Evolutionary conservation across 805 yeast genomes (phyloP).

Genomic region (Monosporozyma servazzii): DNA sequence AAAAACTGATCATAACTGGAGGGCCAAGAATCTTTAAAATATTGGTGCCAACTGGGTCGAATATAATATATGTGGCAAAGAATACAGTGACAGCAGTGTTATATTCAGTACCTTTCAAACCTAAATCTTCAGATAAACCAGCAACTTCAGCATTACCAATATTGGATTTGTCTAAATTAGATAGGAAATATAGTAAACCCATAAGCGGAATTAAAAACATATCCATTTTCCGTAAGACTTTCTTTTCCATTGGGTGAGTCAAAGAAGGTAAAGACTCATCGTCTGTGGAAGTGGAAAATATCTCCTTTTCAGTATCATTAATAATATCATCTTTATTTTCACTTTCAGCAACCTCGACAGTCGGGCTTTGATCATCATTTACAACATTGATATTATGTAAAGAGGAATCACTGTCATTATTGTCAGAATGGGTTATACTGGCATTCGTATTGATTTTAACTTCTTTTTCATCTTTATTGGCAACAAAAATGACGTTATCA

Average conservation of each 20-base stretch:
- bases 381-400: neutral
- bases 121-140: conserved; percentile 37
- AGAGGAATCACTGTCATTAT: neutral
- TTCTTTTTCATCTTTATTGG: neutral
- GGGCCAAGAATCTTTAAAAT: conserved; percentile 32
- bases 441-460: neutral
- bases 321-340: neutral
- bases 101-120: conserved; percentile 33
- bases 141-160: conserved; percentile 53
- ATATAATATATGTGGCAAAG: conserved; percentile 37
- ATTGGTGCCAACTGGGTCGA: conserved; percentile 34
- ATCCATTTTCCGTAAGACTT: conserved; percentile 36
- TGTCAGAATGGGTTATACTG: neutral
- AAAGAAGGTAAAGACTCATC: conserved; percentile 22
- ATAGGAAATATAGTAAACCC: conserved; percentile 35
- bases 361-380: neutral
- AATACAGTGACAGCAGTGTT: conserved; percentile 38
- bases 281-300: conserved; percentile 17
- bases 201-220: conserved; percentile 36
- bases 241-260: conserved; percentile 26
- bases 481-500: conserved; percentile 5
- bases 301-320: conserved; percentile 11
- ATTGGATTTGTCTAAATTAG: conserved; percentile 46
- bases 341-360: neutral
- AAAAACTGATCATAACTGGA: conserved; percentile 28